phyloP scores from a whole-genome alignment of 306 rosid species.

The Ormosia semicastrata region DNA sequence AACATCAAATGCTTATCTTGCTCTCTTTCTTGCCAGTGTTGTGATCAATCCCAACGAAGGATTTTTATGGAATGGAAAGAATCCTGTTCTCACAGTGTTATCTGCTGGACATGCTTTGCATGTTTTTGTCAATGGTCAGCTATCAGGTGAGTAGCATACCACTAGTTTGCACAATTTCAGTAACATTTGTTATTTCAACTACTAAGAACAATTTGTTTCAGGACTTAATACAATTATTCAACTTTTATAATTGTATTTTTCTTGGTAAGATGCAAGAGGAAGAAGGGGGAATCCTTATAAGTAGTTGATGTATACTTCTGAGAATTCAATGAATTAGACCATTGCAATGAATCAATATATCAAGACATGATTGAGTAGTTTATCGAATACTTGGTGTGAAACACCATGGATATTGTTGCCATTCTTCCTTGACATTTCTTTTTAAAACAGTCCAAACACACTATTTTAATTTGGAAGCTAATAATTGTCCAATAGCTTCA shows the following conservation, averaged over 20 bases:
- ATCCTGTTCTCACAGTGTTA: constrained; percentile 69
- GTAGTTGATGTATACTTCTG: background rate
- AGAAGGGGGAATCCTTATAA: background rate
- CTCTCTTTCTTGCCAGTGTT: constrained; percentile 52
- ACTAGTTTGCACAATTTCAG: background rate
- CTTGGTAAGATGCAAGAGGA: background rate
- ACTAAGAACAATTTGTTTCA: background rate
- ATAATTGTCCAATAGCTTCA: constrained; percentile 22
- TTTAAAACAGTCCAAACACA: background rate
- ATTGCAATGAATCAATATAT: background rate
- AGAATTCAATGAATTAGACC: background rate
- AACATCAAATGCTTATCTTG: background rate
- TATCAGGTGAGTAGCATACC: constrained; percentile 57
- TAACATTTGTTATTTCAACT: background rate
- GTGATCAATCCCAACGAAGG: constrained; percentile 68
- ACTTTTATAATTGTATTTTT: background rate
- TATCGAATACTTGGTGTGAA: background rate
- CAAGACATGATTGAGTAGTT: background rate
- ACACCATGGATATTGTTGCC: background rate
- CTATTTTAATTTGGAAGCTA: constrained; percentile 1
- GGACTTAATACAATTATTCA: background rate
- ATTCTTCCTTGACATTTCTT: background rate
- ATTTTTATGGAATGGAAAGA: constrained; percentile 65
- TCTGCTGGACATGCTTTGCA: constrained; percentile 99
- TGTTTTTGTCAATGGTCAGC: constrained; percentile 80